Conservation (phyloP, 2,329 filamentous ascomycete species). For the Coniochaeta sp. region DNA sequence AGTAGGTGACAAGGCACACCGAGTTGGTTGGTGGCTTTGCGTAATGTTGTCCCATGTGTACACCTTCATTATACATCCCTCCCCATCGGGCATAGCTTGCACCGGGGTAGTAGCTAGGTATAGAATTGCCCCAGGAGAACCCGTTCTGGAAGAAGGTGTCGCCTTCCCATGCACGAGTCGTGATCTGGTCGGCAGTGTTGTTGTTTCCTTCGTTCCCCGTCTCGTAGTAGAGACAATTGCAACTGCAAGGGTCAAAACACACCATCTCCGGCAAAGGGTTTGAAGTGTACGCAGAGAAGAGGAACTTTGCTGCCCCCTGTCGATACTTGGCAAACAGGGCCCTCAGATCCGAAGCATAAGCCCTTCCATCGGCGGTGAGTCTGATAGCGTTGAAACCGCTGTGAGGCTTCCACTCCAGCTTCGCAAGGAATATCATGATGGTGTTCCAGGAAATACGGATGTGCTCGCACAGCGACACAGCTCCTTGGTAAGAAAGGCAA, state of each 20-base stretch:
- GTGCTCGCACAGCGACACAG: conserved; percentile 14
- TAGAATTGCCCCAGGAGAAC: too few relatives aligned
- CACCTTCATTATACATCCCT: too few relatives aligned
- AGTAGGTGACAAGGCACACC: conserved; percentile 8
- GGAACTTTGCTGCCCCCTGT: conserved; percentile 10
- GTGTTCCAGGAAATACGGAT: conserved; percentile 11
- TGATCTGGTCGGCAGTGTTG: neutral
- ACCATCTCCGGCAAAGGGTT: conserved; percentile 13
- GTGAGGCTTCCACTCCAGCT: conserved; percentile 13
- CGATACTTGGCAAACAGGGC: conserved; percentile 11
- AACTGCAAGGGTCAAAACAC: conserved; percentile 7
- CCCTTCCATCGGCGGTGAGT: conserved; percentile 6
- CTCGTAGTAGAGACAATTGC: conserved; percentile 10
- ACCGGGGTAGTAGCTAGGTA: too few relatives aligned
- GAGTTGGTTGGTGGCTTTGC: neutral
- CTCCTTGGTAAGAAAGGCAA: conserved; percentile 13
- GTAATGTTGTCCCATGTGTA: conserved; percentile 2
- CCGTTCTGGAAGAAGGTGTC: neutral
- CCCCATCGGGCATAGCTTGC: too few relatives aligned
- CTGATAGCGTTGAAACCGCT: conserved; percentile 9
- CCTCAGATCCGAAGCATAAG: conserved; percentile 11
- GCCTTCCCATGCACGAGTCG: neutral
- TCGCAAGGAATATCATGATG: too few relatives aligned
- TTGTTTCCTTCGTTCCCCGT: conserved; percentile 4
- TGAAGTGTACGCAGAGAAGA: conserved; percentile 7